Conservation (phyloP, 2,329 filamentous ascomycete genomes). For the Diplodia intermedia region DNA sequence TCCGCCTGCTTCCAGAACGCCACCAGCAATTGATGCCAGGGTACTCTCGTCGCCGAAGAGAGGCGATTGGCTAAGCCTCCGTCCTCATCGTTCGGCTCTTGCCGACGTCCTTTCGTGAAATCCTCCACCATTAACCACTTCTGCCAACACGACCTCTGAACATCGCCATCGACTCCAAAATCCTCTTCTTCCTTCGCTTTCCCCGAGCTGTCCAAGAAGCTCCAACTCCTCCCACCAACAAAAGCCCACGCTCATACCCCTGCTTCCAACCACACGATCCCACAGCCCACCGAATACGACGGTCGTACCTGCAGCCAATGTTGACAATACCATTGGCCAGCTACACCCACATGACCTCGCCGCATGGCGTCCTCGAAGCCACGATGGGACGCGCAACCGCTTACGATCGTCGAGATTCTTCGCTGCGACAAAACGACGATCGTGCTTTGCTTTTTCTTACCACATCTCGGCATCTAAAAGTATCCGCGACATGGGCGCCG, state of each 20-base stretch:
- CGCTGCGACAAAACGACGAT: neutral
- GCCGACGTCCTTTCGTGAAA: neutral
- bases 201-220: neutral
- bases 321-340: neutral
- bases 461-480: neutral
- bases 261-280: neutral
- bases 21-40: neutral
- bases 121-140: neutral
- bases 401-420: neutral
- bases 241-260: neutral
- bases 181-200: neutral
- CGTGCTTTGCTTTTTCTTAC: neutral
- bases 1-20: neutral
- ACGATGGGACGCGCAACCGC: neutral
- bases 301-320: neutral
- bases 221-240: neutral
- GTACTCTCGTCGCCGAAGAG: neutral
- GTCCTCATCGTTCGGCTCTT: conserved; percentile 3
- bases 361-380: neutral
- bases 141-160: neutral
- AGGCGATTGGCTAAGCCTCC: neutral
- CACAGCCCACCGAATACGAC: neutral
- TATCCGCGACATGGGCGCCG: neutral
- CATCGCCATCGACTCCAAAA: neutral
- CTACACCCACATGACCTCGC: neutral